phyloP scores from a whole-genome alignment of 129 eudicot species.

The Escallonia rubra region DNA sequence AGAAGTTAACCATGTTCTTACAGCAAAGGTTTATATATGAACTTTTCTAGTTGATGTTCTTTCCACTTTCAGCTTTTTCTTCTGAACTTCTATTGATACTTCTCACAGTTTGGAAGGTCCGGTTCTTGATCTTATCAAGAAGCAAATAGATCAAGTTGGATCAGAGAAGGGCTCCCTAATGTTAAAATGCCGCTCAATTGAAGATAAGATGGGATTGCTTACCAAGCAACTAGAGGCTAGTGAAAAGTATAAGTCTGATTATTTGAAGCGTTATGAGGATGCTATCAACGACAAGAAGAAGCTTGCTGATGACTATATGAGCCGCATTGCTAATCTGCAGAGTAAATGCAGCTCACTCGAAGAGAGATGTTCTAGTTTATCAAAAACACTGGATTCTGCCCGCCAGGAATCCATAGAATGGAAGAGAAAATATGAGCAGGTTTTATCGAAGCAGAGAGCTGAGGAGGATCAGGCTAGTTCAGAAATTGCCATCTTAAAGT shows the following conservation, averaged over 20 bases:
- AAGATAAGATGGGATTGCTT: slow-evolving; percentile 63
- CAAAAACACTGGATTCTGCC: slow-evolving; percentile 55
- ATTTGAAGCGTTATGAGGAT: slow-evolving; percentile 86
- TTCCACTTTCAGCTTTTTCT: background rate
- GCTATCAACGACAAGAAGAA: slow-evolving; percentile 73
- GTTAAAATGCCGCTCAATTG: slow-evolving; percentile 71
- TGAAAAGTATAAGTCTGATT: slow-evolving; percentile 78
- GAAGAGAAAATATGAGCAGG: slow-evolving; percentile 74
- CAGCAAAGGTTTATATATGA: slow-evolving; percentile 64
- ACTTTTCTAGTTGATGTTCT: background rate
- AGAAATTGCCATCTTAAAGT: slow-evolving; percentile 62
- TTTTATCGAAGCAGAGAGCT: slow-evolving; percentile 56
- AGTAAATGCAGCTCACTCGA: slow-evolving; percentile 64
- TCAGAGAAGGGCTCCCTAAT: slow-evolving; percentile 67
- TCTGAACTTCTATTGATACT: background rate
- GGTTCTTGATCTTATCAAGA: slow-evolving; percentile 71
- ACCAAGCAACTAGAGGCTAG: slow-evolving; percentile 82
- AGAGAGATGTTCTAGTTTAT: slow-evolving; percentile 66
- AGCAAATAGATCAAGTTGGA: slow-evolving; percentile 60
- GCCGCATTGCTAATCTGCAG: slow-evolving; percentile 66
- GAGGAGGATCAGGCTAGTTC: slow-evolving; percentile 61
- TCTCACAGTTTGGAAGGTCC: slow-evolving; percentile 87
- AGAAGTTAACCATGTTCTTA: slow-evolving; percentile 58
- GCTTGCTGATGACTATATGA: slow-evolving; percentile 69
- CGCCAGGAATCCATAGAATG: slow-evolving; percentile 73